A percentile compares a stretch with the other conserved stretches of the same genome.
Conservation (phyloP, 2,329 filamentous ascomycete genomes). For the Hypocrella siamensis region DNA sequence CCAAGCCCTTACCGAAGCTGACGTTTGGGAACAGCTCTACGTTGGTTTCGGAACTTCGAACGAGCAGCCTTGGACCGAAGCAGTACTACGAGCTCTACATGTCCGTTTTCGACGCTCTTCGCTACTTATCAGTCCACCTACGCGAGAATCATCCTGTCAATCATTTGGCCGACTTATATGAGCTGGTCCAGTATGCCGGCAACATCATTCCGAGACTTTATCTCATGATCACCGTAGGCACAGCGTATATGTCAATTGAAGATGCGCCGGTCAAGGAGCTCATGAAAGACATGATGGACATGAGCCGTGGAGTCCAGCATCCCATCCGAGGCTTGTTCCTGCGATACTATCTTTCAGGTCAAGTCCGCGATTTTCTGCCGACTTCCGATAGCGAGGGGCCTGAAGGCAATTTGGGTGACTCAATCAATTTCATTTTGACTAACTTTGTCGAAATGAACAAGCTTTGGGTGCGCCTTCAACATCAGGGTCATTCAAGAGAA, state of each 20-base stretch:
- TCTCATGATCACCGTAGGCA: slow-evolving; percentile 98
- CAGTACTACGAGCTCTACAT: slow-evolving; percentile 99
- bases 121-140: slow-evolving; percentile 89
- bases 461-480: slow-evolving; percentile 92
- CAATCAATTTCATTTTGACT: slow-evolving; percentile 92
- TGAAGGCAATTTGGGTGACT: slow-evolving; percentile 91
- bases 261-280: slow-evolving; percentile 98
- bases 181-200: slow-evolving; percentile 93
- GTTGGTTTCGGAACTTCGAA: slow-evolving; percentile 93
- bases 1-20: no score
- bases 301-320: slow-evolving; percentile 96
- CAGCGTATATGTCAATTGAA: slow-evolving; percentile 96
- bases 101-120: slow-evolving; percentile 94
- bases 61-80: slow-evolving; percentile 92
- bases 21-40: slow-evolving; percentile 53
- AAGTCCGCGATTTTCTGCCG: slow-evolving; percentile 80
- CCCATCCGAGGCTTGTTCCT: slow-evolving; percentile 90
- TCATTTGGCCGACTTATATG: slow-evolving; percentile 94
- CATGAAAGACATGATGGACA: slow-evolving; percentile 99
- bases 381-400: slow-evolving; percentile 73
- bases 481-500: slow-evolving; percentile 92
- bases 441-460: slow-evolving; percentile 99
- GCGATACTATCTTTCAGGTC: slow-evolving; percentile 89
- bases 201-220: slow-evolving; percentile 95
- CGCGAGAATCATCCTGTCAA: slow-evolving; percentile 96